Evolutionary conservation across 805 yeast genomes (phyloP).

Genomic region (Nematodospora valgi): DNA sequence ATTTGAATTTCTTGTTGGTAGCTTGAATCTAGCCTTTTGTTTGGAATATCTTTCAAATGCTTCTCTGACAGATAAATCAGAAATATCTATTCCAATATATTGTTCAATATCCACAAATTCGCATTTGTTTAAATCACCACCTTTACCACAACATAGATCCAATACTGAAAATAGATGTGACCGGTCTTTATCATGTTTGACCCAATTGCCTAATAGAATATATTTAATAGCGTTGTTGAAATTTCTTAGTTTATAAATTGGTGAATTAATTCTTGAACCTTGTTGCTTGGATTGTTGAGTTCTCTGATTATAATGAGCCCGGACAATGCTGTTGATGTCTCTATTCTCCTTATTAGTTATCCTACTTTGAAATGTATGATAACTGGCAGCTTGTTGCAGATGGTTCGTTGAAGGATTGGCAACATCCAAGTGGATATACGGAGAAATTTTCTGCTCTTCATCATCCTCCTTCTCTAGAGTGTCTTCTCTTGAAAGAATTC

Average conservation of each 20-base stretch:
- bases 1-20: constrained; percentile 32
- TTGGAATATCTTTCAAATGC: constrained; percentile 72
- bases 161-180: constrained; percentile 46
- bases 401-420: constrained; percentile 20
- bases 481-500: neutral
- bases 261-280: constrained; percentile 66
- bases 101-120: constrained; percentile 68
- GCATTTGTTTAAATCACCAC: constrained; percentile 94
- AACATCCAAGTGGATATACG: constrained; percentile 19
- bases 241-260: constrained; percentile 79
- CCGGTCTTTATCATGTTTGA: constrained; percentile 27
- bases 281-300: constrained; percentile 63
- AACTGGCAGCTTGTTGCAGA: constrained; percentile 13
- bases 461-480: constrained; percentile 4
- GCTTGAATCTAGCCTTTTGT: constrained; percentile 41
- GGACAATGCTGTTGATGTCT: constrained; percentile 64
- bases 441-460: constrained; percentile 12
- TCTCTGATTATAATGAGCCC: constrained; percentile 82
- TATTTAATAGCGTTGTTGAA: constrained; percentile 92
- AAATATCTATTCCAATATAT: constrained; percentile 87
- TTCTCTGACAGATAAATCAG: constrained; percentile 82
- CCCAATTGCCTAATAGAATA: constrained; percentile 71
- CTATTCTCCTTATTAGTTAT: constrained; percentile 31
- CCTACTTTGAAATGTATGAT: constrained; percentile 38
- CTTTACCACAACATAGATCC: constrained; percentile 96